A percentile compares a stretch with the other conserved stretches of the same genome.
Conservation (phyloP, 495 filamentous ascomycete genomes). For the Cudoniella acicularis region DNA sequence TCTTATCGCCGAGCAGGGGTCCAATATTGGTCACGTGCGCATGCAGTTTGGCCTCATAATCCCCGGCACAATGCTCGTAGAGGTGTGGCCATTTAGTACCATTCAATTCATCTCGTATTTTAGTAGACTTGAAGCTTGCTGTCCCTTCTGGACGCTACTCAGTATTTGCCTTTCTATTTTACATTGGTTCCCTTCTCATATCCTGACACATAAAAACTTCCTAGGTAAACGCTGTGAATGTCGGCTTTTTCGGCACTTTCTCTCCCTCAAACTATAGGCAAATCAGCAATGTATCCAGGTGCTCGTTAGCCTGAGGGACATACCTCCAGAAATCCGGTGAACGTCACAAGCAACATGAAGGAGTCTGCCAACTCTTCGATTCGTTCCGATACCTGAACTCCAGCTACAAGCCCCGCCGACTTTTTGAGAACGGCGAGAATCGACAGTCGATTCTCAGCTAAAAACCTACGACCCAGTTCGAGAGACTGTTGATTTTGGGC, state of each 20-base stretch:
- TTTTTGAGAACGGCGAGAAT: slow-evolving; percentile 91
- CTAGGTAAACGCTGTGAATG: slow-evolving; percentile 21
- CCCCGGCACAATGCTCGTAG: too few species aligned
- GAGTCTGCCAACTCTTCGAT: slow-evolving; percentile 53
- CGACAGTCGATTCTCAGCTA: slow-evolving; percentile 71
- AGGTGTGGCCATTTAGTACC: background rate
- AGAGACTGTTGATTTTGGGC: slow-evolving; percentile 73
- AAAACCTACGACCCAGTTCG: slow-evolving; percentile 68
- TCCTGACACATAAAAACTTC: background rate
- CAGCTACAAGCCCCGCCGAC: slow-evolving; percentile 71
- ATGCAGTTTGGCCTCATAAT: too few species aligned
- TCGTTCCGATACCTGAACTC: slow-evolving; percentile 37
- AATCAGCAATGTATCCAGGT: background rate
- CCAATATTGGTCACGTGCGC: background rate
- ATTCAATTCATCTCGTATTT: background rate
- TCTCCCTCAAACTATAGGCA: slow-evolving; percentile 18
- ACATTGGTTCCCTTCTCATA: background rate
- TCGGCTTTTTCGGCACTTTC: slow-evolving; percentile 9
- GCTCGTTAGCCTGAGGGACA: slow-evolving; percentile 14
- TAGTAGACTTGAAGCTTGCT: background rate
- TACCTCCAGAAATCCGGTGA: slow-evolving; percentile 60
- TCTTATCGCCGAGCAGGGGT: slow-evolving; percentile 1
- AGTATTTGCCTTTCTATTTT: background rate
- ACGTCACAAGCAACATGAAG: slow-evolving; percentile 52
- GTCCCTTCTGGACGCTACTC: background rate